Percentiles rank a stretch among this genome's conserved stretches.
phyloP scores from a whole-genome alignment of 2,329 filamentous ascomycete genomes.

The Leptographium flavum region DNA sequence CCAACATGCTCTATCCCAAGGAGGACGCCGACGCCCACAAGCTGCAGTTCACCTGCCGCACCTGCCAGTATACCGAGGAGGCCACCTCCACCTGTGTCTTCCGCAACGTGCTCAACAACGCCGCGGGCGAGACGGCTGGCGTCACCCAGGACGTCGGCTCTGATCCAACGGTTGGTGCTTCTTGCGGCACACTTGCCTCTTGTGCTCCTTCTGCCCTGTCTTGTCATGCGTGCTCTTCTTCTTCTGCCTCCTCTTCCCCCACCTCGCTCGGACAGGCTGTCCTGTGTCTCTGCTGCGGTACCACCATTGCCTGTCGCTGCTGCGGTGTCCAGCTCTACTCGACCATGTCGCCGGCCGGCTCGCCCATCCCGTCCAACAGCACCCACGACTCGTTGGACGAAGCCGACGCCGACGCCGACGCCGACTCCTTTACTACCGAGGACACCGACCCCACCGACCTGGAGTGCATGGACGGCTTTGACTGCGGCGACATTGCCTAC shows the following conservation, averaged over 20 bases:
- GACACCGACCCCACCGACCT: neutral
- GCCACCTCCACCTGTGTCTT: slow-evolving; percentile 86
- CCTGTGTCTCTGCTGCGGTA: slow-evolving; percentile 33
- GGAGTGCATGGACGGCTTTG: slow-evolving; percentile 3
- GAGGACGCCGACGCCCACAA: slow-evolving; percentile 75
- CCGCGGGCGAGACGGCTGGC: slow-evolving; percentile 87
- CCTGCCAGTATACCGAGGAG: slow-evolving; percentile 80
- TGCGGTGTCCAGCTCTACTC: slow-evolving; percentile 18
- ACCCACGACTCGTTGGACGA: neutral
- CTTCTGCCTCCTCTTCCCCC: neutral
- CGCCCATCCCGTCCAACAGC: neutral
- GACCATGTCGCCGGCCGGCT: neutral
- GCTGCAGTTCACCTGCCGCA: slow-evolving; percentile 91
- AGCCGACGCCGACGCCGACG: neutral
- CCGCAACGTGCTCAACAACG: slow-evolving; percentile 83
- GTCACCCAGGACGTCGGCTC: slow-evolving; percentile 94
- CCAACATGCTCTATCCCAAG: slow-evolving; percentile 95
- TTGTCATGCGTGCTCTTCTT: slow-evolving; percentile 1
- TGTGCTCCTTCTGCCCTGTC: neutral
- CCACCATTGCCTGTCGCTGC: slow-evolving; percentile 25
- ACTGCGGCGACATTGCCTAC: neutral
- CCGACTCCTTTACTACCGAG: too few relatives aligned
- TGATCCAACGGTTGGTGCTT: slow-evolving; percentile 89
- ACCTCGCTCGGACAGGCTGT: slow-evolving; percentile 15
- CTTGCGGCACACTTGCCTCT: slow-evolving; percentile 13